phyloP scores from a whole-genome alignment of 148 eudicot species.

The Camellia granthamiana region DNA sequence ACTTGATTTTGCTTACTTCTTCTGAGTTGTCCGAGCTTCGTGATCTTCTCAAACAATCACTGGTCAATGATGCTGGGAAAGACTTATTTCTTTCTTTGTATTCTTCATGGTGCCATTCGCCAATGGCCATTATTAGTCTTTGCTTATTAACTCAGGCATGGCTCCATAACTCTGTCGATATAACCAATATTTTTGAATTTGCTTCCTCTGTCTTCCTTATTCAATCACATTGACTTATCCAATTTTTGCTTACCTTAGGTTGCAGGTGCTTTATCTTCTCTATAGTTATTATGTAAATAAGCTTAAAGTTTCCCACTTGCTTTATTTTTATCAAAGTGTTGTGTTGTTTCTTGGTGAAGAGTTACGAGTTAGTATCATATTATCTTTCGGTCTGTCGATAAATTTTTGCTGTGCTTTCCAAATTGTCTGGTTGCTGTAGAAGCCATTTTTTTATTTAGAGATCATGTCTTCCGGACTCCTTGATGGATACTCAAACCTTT shows the following conservation, averaged over 20 bases:
- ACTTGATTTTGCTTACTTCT: too few species aligned
- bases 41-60: too few species aligned
- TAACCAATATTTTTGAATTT: not conserved
- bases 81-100: conserved; percentile 83
- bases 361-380: not conserved
- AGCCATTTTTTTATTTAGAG: not conserved
- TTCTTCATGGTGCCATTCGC: conserved; percentile 97
- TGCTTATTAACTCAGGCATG: conserved; percentile 96
- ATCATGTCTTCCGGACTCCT: too few species aligned
- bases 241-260: conserved; percentile 82
- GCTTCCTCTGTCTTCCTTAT: not conserved
- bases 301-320: not conserved
- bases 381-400: not conserved
- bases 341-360: not conserved
- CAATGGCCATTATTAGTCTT: conserved; percentile 91
- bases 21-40: too few species aligned
- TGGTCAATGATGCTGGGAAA: conserved; percentile 65
- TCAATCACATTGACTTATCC: conserved; percentile 35
- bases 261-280: conserved; percentile 55
- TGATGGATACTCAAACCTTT: too few species aligned
- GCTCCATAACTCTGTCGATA: conserved; percentile 7
- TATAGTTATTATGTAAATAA: not conserved
- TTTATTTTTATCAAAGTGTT: not conserved
- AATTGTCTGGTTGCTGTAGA: not conserved
- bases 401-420: not conserved